Evolutionary conservation across 2,329 filamentous ascomycete species (phyloP), one percentile per base, ranked within the genome.

Genomic region (Pseudocercospora vitis): DNA sequence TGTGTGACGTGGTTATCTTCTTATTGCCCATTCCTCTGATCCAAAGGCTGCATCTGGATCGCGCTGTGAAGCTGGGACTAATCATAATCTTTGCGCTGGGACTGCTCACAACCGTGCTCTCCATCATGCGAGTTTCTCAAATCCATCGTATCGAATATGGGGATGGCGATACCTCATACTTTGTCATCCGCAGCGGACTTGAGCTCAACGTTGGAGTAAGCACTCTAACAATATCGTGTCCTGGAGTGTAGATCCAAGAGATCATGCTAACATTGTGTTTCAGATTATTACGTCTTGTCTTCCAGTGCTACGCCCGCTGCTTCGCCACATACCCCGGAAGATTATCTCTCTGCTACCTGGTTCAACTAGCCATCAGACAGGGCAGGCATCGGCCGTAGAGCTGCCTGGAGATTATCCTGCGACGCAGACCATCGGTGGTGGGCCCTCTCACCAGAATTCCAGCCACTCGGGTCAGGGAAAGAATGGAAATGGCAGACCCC

Each of bases 251-350:
- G 7, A 29, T 3, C n/a, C 39, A 29, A 33, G 35, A 14, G 23
- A 33, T 23, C 24, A n/a, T 23, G 4, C 16, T 19, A 14, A 24
- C 9, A 29, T 44, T 9, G 7, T n/a, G n/a, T n/a, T n/a, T n/a
- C 45, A 59, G 57, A 59, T 59, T 29, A 59, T 59, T 32, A 59
- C 57, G 4, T 59, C 57, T 16, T 59, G 54, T 29, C 54, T 59
- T n/a, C 57, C 57, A n/a, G 51, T 59, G 12, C 46, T 59, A 6
- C 51, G 57, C 11, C 55, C 57, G 8, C 24, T 59, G 23, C 48
- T 59, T 8, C 48, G 49, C 11, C 52, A 50, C 12, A 19, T 59
- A 2, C 57, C 57, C 6, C 57, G 31, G 11, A 52, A 53, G 16
- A 48, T 59, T 31, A 48, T 57, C 19, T 50, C 54, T 3, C 49